A percentile compares a stretch with the other conserved stretches of the same genome.
Evolutionary conservation across 1,139 yeast species (phyloP).

Genomic region (Diutina ranongensis): DNA sequence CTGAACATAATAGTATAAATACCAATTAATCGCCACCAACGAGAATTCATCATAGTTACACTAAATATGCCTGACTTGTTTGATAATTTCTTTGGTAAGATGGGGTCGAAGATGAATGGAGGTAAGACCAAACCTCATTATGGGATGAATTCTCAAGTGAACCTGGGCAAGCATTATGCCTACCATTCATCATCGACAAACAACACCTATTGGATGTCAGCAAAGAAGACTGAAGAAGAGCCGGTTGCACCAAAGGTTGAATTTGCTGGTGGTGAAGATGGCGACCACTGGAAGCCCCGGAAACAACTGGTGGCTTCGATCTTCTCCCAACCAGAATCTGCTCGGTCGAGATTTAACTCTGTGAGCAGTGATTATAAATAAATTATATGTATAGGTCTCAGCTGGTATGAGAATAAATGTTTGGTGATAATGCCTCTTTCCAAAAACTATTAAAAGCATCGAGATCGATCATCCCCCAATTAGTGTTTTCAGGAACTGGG

Average conservation of each 20-base stretch:
- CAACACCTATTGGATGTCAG: constrained; percentile 31
- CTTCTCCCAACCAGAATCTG: not conserved
- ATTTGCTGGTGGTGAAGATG: constrained; percentile 3
- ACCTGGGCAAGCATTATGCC: constrained; percentile 26
- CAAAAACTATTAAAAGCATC: not conserved
- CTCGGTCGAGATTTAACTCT: not conserved
- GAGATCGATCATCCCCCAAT: not conserved
- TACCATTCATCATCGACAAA: constrained; percentile 27
- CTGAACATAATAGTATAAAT: too few species aligned
- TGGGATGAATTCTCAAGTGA: constrained; percentile 23
- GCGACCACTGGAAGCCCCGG: constrained; percentile 3
- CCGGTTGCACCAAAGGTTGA: not conserved
- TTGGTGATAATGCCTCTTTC: not conserved
- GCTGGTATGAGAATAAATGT: not conserved
- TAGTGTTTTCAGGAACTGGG: not conserved
- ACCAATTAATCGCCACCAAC: too few species aligned
- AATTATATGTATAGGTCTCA: not conserved
- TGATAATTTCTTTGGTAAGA: constrained; percentile 26
- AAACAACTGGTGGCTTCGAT: constrained; percentile 1
- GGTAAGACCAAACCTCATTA: constrained; percentile 22
- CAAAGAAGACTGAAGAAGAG: constrained; percentile 9
- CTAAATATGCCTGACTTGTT: constrained; percentile 32
- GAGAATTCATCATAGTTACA: too few species aligned
- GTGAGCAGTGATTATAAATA: not conserved
- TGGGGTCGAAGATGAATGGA: constrained; percentile 23